Evolutionary conservation across 1,139 yeast species (phyloP).

Genomic region (Debaryomyces udenii): DNA sequence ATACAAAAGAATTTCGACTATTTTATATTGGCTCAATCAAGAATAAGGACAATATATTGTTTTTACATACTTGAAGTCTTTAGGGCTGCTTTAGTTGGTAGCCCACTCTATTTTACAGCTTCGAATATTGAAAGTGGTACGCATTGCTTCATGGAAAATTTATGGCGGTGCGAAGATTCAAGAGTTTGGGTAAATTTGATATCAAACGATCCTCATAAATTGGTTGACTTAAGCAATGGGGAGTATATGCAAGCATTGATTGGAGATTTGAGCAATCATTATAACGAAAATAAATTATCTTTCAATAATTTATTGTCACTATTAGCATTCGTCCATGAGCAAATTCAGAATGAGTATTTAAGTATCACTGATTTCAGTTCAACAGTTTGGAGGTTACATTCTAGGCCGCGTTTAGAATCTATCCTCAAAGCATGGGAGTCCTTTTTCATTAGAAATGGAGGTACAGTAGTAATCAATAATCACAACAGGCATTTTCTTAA

Average conservation of each 20-base stretch:
- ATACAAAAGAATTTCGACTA: constrained; percentile 62
- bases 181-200: constrained; percentile 56
- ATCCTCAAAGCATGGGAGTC: constrained; percentile 68
- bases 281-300: constrained; percentile 46
- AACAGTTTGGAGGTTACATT: constrained; percentile 61
- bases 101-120: constrained; percentile 57
- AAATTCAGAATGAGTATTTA: constrained; percentile 56
- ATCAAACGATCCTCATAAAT: constrained; percentile 7
- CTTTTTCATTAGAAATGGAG: constrained; percentile 61
- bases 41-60: constrained; percentile 84
- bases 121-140: constrained; percentile 72
- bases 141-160: constrained; percentile 66
- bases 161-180: constrained; percentile 67
- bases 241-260: constrained; percentile 52
- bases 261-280: constrained; percentile 49
- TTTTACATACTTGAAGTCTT: constrained; percentile 73
- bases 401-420: constrained; percentile 56
- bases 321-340: constrained; percentile 73
- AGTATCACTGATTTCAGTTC: constrained; percentile 28
- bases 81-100: constrained; percentile 69
- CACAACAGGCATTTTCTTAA: constrained; percentile 53
- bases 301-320: constrained; percentile 63
- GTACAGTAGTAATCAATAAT: constrained; percentile 57
- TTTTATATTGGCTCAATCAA: constrained; percentile 77
- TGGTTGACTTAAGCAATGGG: constrained; percentile 64